These are phyloP conservation scores for Trichoderma gracile DNA, from an alignment of 2,329 filamentous ascomycete species.

Conservation along the genomic window DNA sequence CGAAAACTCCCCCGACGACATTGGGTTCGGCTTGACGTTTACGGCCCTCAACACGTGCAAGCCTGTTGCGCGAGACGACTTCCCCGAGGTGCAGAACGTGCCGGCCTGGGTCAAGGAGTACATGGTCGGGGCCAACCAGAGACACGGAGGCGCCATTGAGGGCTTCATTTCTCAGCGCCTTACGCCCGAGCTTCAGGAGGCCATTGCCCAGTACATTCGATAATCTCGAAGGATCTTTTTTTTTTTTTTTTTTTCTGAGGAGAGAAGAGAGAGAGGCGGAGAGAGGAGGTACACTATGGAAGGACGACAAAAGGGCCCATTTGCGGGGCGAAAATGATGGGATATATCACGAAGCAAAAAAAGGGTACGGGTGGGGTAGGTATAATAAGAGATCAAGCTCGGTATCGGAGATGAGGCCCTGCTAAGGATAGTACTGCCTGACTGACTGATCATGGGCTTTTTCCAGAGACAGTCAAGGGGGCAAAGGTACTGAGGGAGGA, in stretches of 20 bases:
- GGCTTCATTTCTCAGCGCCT: constrained; percentile 72
- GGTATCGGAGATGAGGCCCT: not conserved
- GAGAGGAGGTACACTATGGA: not conserved
- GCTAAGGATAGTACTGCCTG: not conserved
- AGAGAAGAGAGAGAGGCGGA: too few species aligned
- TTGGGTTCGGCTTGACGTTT: constrained; percentile 92
- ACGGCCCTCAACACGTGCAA: constrained; percentile 91
- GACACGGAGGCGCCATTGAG: constrained; percentile 69
- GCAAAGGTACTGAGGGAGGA: not conserved
- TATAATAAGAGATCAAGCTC: not conserved
- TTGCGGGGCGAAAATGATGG: not conserved
- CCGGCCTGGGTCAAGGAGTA: constrained; percentile 82
- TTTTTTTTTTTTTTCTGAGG: too few species aligned
- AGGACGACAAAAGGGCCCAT: not conserved
- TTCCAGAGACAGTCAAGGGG: not conserved
- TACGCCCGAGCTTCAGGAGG: constrained; percentile 58
- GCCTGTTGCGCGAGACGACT: constrained; percentile 72
- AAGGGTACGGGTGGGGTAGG: not conserved
- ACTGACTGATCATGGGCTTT: not conserved
- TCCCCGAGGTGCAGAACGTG: constrained; percentile 79
- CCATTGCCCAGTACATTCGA: constrained; percentile 53
- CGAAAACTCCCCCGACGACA: constrained; percentile 91
- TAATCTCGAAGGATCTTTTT: constrained; percentile 31
- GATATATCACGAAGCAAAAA: not conserved
- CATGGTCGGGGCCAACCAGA: constrained; percentile 73